Evolutionary conservation across 495 filamentous ascomycete species (phyloP), one percentile per base, ranked within the genome.

Genomic region (Neurospora tetrasperma): DNA sequence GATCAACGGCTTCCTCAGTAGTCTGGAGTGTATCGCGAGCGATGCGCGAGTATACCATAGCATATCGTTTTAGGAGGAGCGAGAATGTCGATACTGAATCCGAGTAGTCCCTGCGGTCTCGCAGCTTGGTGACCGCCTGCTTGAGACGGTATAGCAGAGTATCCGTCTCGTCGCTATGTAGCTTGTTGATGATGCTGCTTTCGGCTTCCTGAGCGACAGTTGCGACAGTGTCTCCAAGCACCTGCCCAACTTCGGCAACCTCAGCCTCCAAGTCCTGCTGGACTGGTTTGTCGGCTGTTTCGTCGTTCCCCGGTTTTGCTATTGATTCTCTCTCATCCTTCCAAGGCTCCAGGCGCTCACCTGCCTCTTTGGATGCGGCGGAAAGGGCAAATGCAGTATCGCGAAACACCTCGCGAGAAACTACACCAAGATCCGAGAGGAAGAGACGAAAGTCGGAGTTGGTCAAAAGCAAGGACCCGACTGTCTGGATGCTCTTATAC

Each of bases 401-500:
- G 72, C 88, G 88, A 77, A 98, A 95, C 38, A 98, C 89, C 79
- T 97, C 92, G 10, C 93, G 89, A 12, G 90, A 91, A 72, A 98
- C 87, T 0, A 90, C 88, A 48, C 89, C 89, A 40, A 97, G 81
- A 76, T 98, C 95, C n/a, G 89, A 87, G 39, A 97, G 86, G 76
- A 98, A 94, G 18, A 93, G 82, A 23, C 94, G 89, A 80, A 98
- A 97, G 76, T 97, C 94, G 4, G 91, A 88, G 79, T 98, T 98
- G 18, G 91, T 94, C 31, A 98, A 83, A 1, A 97, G 87, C 8
- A 98, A 85, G 69, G 88, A 90, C 11, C 93, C 92, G 9, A 98
- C 90, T 0, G 93, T 97, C 69, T 90, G 91, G 54, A 97, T 82
- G 77, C 94, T 97, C 76, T 90, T 86, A 80, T 94, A 96, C 7